Base-by-base conservation (phyloP, 176 grass and related monocot genomes). In the Elymus sibiricus region DNA sequence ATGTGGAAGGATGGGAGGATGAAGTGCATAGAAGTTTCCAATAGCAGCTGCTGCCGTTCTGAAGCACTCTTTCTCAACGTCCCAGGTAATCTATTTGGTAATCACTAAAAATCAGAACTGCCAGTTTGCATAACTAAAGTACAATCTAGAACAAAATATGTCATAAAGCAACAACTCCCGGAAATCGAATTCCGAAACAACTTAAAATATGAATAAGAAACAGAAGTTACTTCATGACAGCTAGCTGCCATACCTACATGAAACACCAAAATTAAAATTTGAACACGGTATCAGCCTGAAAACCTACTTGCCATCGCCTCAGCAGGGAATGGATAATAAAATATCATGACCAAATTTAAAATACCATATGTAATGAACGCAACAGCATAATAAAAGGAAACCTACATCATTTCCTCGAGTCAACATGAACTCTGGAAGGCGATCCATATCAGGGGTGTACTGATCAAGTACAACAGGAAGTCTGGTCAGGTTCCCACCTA, bases 401-500 rank as follows among this genome's bases (percentile, higher is more conserved):
- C 89, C 31, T 90, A 95, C 95, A 94, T 98, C 95, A 87, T 95
- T 95, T 51, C 76, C 91, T 64, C 92, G 81, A 87, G 89, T 83
- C 81, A 98, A 83, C 73, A 95, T 44, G 67, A 95, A 98, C 83
- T 98, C 93, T 87, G 93, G 95, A 44, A 94, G 68, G 35, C 86
- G 84, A 39, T 98, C 93, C 93, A 92, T 94, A 78, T 94, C 93
- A 86, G 95, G 95, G 79, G 87, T 88, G 82, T 98, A 89, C 69
- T 98, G 95, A 81, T 98, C 95, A 86, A 98, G 95, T 87, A 98
- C 78, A 77, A 95, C 95, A 29, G 95, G 95, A 84, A 98, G 89
- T 59, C 93, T 95, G 35, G 25, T 90, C 80, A 98, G 71, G 49
- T 95, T 94, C 16, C 95, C 93, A 26, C 84, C 86, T 87, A 89